A percentile compares a stretch with the other conserved stretches of the same genome.
These are phyloP conservation scores for Neurospora tetraspora DNA, from an alignment of 495 filamentous ascomycete species.

Conservation along the genomic window DNA sequence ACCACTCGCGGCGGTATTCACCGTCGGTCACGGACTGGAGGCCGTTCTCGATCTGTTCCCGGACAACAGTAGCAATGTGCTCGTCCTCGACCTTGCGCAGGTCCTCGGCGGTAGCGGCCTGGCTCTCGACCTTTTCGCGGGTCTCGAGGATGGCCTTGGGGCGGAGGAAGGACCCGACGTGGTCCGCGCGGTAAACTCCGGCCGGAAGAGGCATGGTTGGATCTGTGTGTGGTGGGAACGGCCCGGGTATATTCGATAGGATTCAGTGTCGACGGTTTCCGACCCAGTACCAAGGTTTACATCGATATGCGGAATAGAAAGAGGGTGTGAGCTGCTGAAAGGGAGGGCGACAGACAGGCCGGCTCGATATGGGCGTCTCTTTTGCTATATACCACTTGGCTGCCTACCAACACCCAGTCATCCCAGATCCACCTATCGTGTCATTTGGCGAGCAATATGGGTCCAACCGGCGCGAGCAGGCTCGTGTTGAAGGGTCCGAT, in stretches of 20 bases:
- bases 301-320: neutral
- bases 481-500: neutral
- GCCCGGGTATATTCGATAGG: neutral
- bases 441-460: neutral
- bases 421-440: neutral
- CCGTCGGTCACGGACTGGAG: slow-evolving; percentile 59
- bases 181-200: slow-evolving; percentile 40
- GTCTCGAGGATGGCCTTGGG: slow-evolving; percentile 29
- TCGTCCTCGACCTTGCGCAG: slow-evolving; percentile 50
- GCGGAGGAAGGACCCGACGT: slow-evolving; percentile 38
- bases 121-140: slow-evolving; percentile 35
- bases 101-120: slow-evolving; percentile 32
- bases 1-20: slow-evolving; percentile 52
- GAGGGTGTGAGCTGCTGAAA: neutral
- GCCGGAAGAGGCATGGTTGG: slow-evolving; percentile 34
- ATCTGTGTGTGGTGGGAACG: neutral
- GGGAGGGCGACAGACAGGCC: neutral
- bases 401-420: neutral
- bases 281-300: neutral
- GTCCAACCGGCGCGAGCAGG: neutral
- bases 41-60: slow-evolving; percentile 50
- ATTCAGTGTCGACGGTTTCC: neutral
- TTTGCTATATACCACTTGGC: neutral
- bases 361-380: neutral
- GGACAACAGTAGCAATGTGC: slow-evolving; percentile 52